Evolutionary conservation across 208 protist genomes (phyloP).

Genomic region (Crithidia sp.): DNA sequence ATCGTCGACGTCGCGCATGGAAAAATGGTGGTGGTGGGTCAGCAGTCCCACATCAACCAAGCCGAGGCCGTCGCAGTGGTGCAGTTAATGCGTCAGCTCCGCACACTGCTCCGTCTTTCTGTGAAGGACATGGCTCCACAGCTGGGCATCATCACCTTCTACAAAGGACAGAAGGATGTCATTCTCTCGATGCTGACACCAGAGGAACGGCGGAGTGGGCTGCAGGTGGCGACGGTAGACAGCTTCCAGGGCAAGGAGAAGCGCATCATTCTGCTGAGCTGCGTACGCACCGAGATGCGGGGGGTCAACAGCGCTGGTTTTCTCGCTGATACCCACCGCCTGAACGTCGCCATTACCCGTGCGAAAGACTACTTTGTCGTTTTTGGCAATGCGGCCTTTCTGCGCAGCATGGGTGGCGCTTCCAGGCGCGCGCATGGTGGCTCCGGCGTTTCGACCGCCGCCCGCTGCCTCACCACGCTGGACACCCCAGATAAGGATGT

Average conservation of each 20-base stretch:
- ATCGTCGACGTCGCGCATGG: conserved; percentile 71
- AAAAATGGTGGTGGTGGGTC: conserved; percentile 52
- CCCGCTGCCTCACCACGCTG: conserved; percentile 12
- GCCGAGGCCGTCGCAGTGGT: conserved; percentile 69
- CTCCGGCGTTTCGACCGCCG: not conserved
- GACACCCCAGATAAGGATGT: conserved; percentile 25
- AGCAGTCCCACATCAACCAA: conserved; percentile 48
- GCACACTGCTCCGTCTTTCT: conserved; percentile 51
- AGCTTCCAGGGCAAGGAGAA: conserved; percentile 95
- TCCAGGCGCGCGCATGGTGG: too few species aligned
- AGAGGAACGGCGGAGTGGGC: conserved; percentile 56
- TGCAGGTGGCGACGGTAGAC: conserved; percentile 92
- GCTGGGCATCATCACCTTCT: conserved; percentile 87
- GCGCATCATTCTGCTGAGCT: conserved; percentile 93
- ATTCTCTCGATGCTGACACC: conserved; percentile 48
- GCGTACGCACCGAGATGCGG: conserved; percentile 58
- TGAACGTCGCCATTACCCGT: conserved; percentile 93
- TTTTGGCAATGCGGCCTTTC: conserved; percentile 39
- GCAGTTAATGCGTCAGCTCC: conserved; percentile 71
- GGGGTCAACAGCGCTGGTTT: conserved; percentile 67
- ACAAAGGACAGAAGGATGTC: conserved; percentile 64
- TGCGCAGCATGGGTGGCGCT: too few species aligned
- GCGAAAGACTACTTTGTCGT: conserved; percentile 71
- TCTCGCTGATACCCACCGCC: conserved; percentile 76
- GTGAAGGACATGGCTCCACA: conserved; percentile 57